A percentile compares a stretch with the other conserved stretches of the same genome.
phyloP scores from a whole-genome alignment of 31 red algal genomes.

The Odonthalia washingtoniensis region DNA sequence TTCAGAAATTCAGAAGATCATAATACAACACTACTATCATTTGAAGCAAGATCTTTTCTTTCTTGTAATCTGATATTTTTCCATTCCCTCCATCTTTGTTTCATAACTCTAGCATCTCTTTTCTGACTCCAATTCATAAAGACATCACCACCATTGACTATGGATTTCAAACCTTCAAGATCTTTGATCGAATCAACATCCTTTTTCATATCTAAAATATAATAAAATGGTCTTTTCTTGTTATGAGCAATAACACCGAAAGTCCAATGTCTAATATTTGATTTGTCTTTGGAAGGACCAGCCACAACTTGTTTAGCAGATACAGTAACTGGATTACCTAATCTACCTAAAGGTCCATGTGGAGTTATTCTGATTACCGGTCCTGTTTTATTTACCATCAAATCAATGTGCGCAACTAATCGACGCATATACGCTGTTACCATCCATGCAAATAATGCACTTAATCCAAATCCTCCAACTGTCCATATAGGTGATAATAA shows the following conservation, averaged over 20 bases:
- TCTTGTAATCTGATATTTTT: too few species aligned
- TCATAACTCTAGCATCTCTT: slow-evolving; percentile 55
- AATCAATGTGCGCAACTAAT: slow-evolving; percentile 50
- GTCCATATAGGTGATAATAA: slow-evolving; percentile 40
- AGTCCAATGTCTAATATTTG: slow-evolving; percentile 52
- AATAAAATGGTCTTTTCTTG: slow-evolving; percentile 32
- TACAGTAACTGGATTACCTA: slow-evolving; percentile 29
- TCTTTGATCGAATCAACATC: slow-evolving; percentile 63
- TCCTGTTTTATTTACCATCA: slow-evolving; percentile 31
- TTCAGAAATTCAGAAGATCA: too few species aligned
- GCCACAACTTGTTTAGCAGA: slow-evolving; percentile 16
- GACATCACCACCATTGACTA: slow-evolving; percentile 61
- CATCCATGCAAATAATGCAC: slow-evolving; percentile 58
- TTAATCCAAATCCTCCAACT: slow-evolving; percentile 54
- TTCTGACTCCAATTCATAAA: slow-evolving; percentile 48
- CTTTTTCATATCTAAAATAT: slow-evolving; percentile 50
- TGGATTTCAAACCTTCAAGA: slow-evolving; percentile 31
- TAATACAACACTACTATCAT: too few species aligned
- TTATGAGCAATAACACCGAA: slow-evolving; percentile 38
- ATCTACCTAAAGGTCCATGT: slow-evolving; percentile 45
- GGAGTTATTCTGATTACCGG: slow-evolving; percentile 41
- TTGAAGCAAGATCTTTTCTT: too few species aligned
- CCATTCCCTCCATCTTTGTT: slow-evolving; percentile 57
- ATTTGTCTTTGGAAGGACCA: slow-evolving; percentile 34
- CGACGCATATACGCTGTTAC: slow-evolving; percentile 61